Evolutionary conservation across 2,329 filamentous ascomycete species (phyloP).

Genomic region (Beauveria pseudobassiana): DNA sequence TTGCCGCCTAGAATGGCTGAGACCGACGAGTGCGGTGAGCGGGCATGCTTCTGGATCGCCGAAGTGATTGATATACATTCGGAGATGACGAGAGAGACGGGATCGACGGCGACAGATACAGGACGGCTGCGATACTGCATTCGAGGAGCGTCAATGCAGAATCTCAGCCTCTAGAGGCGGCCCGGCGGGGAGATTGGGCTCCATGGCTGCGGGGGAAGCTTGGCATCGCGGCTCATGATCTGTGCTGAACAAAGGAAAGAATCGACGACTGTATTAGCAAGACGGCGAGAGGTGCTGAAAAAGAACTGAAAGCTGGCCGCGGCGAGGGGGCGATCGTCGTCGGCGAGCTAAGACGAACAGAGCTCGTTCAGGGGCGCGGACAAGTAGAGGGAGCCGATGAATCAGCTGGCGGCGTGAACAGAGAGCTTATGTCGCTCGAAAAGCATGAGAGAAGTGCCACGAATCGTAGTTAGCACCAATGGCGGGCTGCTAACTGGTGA

Average conservation of each 20-base stretch:
- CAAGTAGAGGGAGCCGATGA: neutral
- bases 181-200: constrained; percentile 11
- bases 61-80: constrained; percentile 99
- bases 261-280: constrained; percentile 13
- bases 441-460: constrained; percentile 2
- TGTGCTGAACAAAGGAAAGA: constrained; percentile 13
- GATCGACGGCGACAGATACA: constrained; percentile 78
- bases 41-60: constrained; percentile 93
- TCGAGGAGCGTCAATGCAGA: constrained; percentile 29
- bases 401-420: constrained; percentile 1
- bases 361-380: constrained; percentile 1
- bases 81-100: constrained; percentile 87
- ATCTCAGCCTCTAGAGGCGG: constrained; percentile 1
- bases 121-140: constrained; percentile 55
- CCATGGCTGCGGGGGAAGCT: constrained; percentile 18
- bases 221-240: constrained; percentile 28
- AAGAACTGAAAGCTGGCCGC: neutral
- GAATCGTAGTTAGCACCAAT: constrained; percentile 6
- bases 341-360: neutral
- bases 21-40: constrained; percentile 92
- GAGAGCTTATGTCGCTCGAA: neutral
- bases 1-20: constrained; percentile 86
- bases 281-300: neutral
- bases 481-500: constrained; percentile 6
- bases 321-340: neutral